Conservation (phyloP, 345 rosid genomes). For the Ailanthus altissimus region DNA sequence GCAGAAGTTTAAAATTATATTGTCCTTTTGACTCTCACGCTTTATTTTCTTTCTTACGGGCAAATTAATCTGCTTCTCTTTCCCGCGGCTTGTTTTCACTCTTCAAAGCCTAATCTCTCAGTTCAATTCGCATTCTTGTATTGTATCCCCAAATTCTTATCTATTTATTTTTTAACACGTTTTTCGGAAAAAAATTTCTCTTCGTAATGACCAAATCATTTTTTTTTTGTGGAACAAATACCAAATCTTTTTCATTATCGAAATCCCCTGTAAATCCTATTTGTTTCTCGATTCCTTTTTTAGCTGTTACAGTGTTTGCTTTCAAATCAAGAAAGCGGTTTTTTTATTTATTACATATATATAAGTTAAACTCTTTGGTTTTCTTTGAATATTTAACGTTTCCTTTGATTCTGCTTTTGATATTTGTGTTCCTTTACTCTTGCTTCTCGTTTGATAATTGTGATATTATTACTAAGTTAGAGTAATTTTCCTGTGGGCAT, state of each 20-base stretch:
- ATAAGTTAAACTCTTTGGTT: neutral
- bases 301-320: neutral
- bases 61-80: neutral
- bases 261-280: neutral
- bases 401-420: conserved; percentile 14
- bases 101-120: neutral
- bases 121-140: neutral
- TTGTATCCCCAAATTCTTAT: neutral
- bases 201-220: no score
- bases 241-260: neutral
- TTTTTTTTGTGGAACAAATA: no score
- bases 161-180: neutral
- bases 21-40: neutral
- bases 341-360: neutral
- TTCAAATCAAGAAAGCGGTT: neutral
- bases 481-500: no score
- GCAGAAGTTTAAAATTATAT: neutral
- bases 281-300: neutral
- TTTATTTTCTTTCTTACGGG: neutral
- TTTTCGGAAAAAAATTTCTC: neutral
- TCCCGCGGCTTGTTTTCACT: conserved; percentile 13
- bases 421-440: neutral
- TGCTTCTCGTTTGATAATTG: no score
- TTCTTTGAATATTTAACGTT: neutral
- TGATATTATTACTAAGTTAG: no score